These are phyloP conservation scores for Trichocladium uniseriatum DNA, from an alignment of 495 filamentous ascomycete genomes.

Conservation along the genomic window DNA sequence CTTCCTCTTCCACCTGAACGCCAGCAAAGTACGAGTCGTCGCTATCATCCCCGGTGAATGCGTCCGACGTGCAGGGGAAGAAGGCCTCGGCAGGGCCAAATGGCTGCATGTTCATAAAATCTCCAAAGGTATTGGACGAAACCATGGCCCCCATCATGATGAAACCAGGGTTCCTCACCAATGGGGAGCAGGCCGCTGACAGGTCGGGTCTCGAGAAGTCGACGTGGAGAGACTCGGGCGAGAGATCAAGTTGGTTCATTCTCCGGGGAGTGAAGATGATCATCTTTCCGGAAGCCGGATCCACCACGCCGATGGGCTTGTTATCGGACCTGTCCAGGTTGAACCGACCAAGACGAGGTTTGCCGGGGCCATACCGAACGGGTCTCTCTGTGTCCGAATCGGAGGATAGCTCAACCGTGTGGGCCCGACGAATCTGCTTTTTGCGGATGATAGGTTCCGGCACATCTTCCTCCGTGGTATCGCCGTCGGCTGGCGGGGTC, in stretches of 20 bases:
- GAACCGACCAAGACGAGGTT: conserved; percentile 45
- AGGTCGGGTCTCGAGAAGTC: conserved; percentile 37
- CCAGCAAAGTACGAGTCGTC: conserved; percentile 31
- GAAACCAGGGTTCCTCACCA: conserved; percentile 59
- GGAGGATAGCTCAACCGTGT: conserved; percentile 29
- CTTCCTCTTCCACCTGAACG: conserved; percentile 40
- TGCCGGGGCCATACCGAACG: conserved; percentile 29
- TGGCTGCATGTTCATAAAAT: conserved; percentile 53
- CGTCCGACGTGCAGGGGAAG: conserved; percentile 56
- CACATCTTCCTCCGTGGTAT: conserved; percentile 77
- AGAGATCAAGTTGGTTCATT: conserved; percentile 32
- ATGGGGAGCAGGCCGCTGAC: conserved; percentile 40
- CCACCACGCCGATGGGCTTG: conserved; percentile 65
- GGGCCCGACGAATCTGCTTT: conserved; percentile 39
- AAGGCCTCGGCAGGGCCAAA: conserved; percentile 71
- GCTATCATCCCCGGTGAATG: conserved; percentile 24
- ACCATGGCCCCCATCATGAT: conserved; percentile 67
- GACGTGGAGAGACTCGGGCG: conserved; percentile 38
- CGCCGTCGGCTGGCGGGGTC: conserved; percentile 58
- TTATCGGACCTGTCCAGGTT: conserved; percentile 46
- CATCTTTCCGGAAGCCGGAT: conserved; percentile 59
- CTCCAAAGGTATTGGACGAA: conserved; percentile 42
- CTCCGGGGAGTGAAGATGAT: conserved; percentile 50
- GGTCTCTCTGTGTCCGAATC: conserved; percentile 38
- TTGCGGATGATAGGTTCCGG: conserved; percentile 48